Conservation (phyloP, 164 flowering plant genomes). For the Tetrastigma voinierianum region DNA sequence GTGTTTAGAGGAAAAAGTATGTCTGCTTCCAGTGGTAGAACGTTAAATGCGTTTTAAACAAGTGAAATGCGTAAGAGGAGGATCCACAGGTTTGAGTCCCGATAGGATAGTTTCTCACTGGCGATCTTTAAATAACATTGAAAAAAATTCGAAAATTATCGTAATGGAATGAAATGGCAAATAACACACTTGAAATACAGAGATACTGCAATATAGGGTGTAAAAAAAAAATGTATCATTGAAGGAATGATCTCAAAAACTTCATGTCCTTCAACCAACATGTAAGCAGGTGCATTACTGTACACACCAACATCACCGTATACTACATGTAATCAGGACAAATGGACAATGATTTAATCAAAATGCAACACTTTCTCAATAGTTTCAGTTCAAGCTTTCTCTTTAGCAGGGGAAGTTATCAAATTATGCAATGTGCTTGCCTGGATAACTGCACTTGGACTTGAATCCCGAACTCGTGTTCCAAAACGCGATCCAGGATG, state of each 20-base stretch:
- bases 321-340: neutral
- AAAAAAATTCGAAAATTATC: too few species aligned
- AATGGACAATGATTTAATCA: neutral
- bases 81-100: too few species aligned
- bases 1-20: too few species aligned
- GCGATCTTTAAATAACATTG: too few species aligned
- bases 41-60: too few species aligned
- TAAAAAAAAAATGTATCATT: neutral
- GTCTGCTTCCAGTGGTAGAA: too few species aligned
- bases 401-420: slow-evolving; percentile 61
- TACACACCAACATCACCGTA: neutral
- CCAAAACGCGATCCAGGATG: slow-evolving; percentile 28
- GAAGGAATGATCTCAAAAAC: slow-evolving; percentile 16
- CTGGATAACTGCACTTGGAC: slow-evolving; percentile 76
- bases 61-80: too few species aligned
- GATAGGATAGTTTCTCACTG: too few species aligned
- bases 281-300: slow-evolving; percentile 6
- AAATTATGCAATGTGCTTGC: slow-evolving; percentile 80
- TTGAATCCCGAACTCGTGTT: slow-evolving; percentile 50
- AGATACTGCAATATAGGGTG: neutral
- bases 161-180: neutral
- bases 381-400: slow-evolving; percentile 42
- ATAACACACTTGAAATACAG: neutral
- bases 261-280: slow-evolving; percentile 7
- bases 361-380: neutral